Evolutionary conservation across 2,329 filamentous ascomycete genomes (phyloP).

Genomic region (Fulvia fulva): DNA sequence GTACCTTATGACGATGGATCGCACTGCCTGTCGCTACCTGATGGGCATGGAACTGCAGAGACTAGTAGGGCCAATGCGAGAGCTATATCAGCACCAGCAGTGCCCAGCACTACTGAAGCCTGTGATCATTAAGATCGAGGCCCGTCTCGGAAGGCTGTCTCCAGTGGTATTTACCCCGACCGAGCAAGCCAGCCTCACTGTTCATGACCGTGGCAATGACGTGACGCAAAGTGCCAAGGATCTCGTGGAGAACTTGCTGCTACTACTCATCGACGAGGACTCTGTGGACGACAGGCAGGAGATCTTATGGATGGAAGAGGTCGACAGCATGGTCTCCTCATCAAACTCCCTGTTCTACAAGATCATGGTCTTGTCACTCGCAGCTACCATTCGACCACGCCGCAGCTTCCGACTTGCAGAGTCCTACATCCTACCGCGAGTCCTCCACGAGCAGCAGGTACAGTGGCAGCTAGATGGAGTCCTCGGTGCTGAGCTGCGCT

Average conservation of each 20-base stretch:
- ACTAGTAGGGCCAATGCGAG: background rate
- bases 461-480: background rate
- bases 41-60: background rate
- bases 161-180: background rate
- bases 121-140: background rate
- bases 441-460: background rate
- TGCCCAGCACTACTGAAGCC: background rate
- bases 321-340: background rate
- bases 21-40: background rate
- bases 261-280: background rate
- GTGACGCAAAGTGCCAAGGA: background rate
- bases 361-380: background rate
- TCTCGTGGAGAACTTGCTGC: background rate
- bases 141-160: background rate
- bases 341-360: background rate
- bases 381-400: background rate
- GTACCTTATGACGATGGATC: background rate
- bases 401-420: background rate
- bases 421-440: background rate
- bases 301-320: background rate
- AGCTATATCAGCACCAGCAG: background rate
- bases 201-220: background rate
- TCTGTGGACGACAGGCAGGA: background rate
- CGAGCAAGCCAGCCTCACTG: background rate
- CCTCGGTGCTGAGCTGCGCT: background rate